Conservation (phyloP, 2,329 filamentous ascomycete species). For the Moelleriella libera region DNA sequence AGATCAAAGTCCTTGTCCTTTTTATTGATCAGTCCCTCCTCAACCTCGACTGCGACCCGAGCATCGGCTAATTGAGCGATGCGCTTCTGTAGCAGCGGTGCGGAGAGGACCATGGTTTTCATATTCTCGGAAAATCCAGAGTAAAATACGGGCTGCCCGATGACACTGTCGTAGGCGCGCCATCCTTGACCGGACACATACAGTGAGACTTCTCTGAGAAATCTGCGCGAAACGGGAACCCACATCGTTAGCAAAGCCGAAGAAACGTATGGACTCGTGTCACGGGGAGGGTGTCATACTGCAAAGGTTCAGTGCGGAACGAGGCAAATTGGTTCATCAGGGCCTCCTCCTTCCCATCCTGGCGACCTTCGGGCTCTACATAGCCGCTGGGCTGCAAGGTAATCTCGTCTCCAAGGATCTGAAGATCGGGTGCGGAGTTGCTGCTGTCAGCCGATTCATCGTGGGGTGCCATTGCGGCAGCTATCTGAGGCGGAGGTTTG, state of each 20-base stretch:
- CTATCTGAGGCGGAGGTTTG: neutral
- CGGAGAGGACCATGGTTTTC: conserved; percentile 62
- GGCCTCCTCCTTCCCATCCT: conserved; percentile 42
- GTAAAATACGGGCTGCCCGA: conserved; percentile 91
- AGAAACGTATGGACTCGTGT: too few species aligned
- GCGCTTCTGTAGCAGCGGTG: conserved; percentile 58
- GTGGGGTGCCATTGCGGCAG: conserved; percentile 14
- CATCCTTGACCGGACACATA: conserved; percentile 90
- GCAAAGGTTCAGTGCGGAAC: conserved; percentile 58
- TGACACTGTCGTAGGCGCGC: conserved; percentile 82
- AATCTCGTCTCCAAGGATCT: conserved; percentile 61
- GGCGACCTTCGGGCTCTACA: conserved; percentile 35
- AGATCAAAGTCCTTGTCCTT: conserved; percentile 36
- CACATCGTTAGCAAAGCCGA: neutral
- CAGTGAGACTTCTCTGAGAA: conserved; percentile 83
- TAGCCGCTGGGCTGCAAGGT: conserved; percentile 63
- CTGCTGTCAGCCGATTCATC: conserved; percentile 12
- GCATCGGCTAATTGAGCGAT: conserved; percentile 65
- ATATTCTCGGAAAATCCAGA: conserved; percentile 84
- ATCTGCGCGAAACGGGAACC: conserved; percentile 32
- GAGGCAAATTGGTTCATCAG: conserved; percentile 74
- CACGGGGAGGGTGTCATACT: conserved; percentile 22
- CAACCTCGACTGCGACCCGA: conserved; percentile 61
- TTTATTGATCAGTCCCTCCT: conserved; percentile 51
- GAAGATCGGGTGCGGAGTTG: conserved; percentile 55